Conservation (phyloP, 2,329 filamentous ascomycete species). For the Coniochaeta hoffmannii region DNA sequence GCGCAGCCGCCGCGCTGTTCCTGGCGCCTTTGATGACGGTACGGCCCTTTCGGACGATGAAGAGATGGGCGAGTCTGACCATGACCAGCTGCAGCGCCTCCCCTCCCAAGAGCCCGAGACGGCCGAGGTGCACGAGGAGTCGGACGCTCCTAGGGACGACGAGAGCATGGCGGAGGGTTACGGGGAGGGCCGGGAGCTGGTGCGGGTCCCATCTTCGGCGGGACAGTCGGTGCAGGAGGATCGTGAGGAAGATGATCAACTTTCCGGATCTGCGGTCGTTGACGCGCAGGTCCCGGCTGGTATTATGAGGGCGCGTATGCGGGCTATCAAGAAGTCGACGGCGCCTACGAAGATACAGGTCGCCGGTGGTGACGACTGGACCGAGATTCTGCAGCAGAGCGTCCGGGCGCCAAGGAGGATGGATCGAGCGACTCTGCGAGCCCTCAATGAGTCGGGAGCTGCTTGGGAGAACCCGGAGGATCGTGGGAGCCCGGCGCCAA, state of each 20-base stretch:
- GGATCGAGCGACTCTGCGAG: constrained; percentile 66
- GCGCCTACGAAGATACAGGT: constrained; percentile 54
- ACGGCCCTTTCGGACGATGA: constrained; percentile 50
- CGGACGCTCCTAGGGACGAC: constrained; percentile 34
- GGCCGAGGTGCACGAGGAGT: constrained; percentile 29
- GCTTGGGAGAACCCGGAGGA: constrained; percentile 36
- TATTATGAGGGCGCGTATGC: constrained; percentile 56
- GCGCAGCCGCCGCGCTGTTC: constrained; percentile 46
- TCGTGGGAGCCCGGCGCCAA: constrained; percentile 20
- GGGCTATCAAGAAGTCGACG: constrained; percentile 52
- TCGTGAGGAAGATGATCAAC: constrained; percentile 39
- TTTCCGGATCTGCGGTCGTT: constrained; percentile 33
- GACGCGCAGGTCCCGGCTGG: constrained; percentile 50
- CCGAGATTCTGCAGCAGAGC: constrained; percentile 86
- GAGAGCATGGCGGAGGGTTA: constrained; percentile 69
- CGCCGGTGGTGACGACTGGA: constrained; percentile 76
- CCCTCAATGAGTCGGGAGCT: constrained; percentile 52
- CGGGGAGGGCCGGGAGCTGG: constrained; percentile 10
- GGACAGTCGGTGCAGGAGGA: constrained; percentile 30
- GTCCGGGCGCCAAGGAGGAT: constrained; percentile 94
- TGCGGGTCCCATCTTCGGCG: neutral
- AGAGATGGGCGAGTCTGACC: constrained; percentile 37
- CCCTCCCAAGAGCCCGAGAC: constrained; percentile 72
- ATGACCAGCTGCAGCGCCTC: constrained; percentile 63
- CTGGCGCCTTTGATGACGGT: constrained; percentile 69